These are phyloP conservation scores for Ceratocystis colombiana DNA, from an alignment of 2,329 filamentous ascomycete species.

Conservation along the genomic window DNA sequence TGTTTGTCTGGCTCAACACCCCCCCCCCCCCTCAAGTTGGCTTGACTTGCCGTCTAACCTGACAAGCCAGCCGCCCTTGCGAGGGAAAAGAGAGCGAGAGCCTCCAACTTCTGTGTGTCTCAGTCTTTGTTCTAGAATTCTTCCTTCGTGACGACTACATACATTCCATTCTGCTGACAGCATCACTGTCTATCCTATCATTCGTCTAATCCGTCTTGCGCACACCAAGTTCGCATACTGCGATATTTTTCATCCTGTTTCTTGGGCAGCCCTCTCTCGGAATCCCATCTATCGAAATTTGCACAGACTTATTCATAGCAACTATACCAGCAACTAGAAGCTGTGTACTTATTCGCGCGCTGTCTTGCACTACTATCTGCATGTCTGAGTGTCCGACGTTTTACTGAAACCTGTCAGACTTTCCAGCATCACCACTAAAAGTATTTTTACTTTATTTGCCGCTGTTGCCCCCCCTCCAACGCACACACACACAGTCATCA, in stretches of 20 bases:
- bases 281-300: too few species aligned
- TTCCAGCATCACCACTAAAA: constrained; percentile 5
- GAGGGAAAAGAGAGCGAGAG: background rate
- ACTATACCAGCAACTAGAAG: background rate
- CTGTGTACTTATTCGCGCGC: background rate
- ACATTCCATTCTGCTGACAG: background rate
- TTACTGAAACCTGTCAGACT: constrained; percentile 10
- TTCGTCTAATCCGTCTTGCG: background rate
- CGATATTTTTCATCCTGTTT: background rate
- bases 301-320: background rate
- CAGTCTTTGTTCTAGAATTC: constrained; percentile 7
- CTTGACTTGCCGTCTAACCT: background rate
- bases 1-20: background rate
- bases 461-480: background rate
- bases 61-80: background rate
- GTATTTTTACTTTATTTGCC: constrained; percentile 8
- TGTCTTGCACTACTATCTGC: background rate
- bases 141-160: constrained; percentile 6
- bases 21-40: constrained; percentile 1
- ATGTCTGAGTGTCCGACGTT: background rate
- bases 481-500: background rate
- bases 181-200: background rate
- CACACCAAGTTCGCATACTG: background rate
- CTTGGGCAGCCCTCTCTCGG: too few species aligned
- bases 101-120: background rate